Conservation (phyloP, 208 protist species). For the Trypanosomatidae sp. region DNA sequence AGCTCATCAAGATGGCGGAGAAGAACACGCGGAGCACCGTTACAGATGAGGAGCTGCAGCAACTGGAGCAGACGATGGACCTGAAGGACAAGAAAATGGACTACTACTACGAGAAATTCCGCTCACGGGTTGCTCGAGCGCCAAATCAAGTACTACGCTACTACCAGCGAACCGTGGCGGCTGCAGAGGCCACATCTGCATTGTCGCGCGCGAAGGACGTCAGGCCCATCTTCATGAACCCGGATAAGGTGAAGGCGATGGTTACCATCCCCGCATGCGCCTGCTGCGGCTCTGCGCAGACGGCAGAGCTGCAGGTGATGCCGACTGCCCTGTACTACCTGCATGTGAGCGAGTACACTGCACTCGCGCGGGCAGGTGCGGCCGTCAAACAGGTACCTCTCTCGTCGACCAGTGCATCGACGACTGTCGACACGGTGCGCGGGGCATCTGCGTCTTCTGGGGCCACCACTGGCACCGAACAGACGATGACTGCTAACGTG, state of each 20-base stretch:
- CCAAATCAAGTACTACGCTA: constrained; percentile 82
- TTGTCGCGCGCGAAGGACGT: constrained; percentile 10
- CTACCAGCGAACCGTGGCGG: constrained; percentile 34
- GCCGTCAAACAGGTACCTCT: neutral
- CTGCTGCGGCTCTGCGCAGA: constrained; percentile 57
- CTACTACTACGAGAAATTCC: constrained; percentile 82
- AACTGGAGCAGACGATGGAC: constrained; percentile 67
- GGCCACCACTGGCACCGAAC: neutral
- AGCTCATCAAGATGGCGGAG: constrained; percentile 65
- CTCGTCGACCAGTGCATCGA: neutral
- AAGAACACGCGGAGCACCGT: constrained; percentile 37
- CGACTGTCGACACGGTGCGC: neutral
- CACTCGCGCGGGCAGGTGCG: constrained; percentile 8
- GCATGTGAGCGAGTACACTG: constrained; percentile 46
- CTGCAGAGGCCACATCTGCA: constrained; percentile 1
- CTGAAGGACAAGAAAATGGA: constrained; percentile 71
- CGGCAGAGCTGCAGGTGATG: constrained; percentile 84
- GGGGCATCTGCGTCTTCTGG: neutral
- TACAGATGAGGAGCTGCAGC: constrained; percentile 54
- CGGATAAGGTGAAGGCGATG: constrained; percentile 43
- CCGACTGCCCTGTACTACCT: constrained; percentile 80
- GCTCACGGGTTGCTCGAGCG: constrained; percentile 50
- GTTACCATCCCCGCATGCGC: constrained; percentile 53
- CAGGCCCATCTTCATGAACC: constrained; percentile 81
- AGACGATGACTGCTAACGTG: neutral